Evolutionary conservation across 179 eudicot genomes (phyloP).

Genomic region (Beta corolliflora): DNA sequence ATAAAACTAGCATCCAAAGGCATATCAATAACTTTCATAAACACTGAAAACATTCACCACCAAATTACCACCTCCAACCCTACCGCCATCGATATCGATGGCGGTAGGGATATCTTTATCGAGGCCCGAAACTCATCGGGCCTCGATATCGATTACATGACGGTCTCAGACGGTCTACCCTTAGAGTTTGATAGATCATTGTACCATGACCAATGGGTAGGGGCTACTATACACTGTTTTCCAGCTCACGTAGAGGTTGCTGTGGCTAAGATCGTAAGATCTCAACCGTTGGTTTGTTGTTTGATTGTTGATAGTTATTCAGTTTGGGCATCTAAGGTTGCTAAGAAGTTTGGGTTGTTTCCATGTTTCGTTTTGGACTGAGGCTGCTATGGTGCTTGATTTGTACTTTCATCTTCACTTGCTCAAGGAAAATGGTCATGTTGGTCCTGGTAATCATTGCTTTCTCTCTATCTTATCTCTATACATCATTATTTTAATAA

Average conservation of each 20-base stretch:
- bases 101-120: slow-evolving; percentile 43
- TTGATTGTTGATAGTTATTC: slow-evolving; percentile 40
- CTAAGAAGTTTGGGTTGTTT: slow-evolving; percentile 32
- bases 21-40: slow-evolving; percentile 69
- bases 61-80: slow-evolving; percentile 37
- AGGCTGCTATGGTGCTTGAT: slow-evolving; percentile 40
- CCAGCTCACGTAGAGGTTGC: slow-evolving; percentile 48
- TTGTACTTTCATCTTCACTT: slow-evolving; percentile 33
- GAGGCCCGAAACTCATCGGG: slow-evolving; percentile 41
- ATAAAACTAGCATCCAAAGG: slow-evolving; percentile 68
- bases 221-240: slow-evolving; percentile 40
- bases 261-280: slow-evolving; percentile 18
- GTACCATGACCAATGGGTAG: slow-evolving; percentile 33
- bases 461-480: neutral
- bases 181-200: slow-evolving; percentile 34
- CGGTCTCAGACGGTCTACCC: slow-evolving; percentile 39
- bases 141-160: slow-evolving; percentile 59
- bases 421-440: slow-evolving; percentile 34
- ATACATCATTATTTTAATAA: neutral
- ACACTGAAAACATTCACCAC: slow-evolving; percentile 57
- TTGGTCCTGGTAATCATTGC: slow-evolving; percentile 28
- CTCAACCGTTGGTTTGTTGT: slow-evolving; percentile 12
- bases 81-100: neutral
- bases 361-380: slow-evolving; percentile 46
- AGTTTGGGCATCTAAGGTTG: slow-evolving; percentile 32